phyloP scores from a whole-genome alignment of 1,284 basidiomycete species.

The Pisolithus thermaeus region DNA sequence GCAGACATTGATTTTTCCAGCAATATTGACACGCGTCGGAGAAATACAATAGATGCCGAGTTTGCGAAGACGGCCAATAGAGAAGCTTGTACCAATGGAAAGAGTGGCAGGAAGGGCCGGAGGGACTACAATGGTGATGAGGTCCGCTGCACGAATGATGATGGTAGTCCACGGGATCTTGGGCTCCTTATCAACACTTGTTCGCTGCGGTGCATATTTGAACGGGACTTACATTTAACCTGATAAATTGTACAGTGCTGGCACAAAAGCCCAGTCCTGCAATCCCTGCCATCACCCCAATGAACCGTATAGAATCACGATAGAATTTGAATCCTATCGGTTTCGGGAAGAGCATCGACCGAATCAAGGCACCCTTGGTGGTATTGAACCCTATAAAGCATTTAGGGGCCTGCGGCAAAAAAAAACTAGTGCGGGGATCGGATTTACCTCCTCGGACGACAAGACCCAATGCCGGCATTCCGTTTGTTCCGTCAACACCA shows the following conservation, averaged over 20 bases:
- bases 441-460: conserved; percentile 82
- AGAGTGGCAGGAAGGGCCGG: conserved; percentile 96
- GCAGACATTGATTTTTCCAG: conserved; percentile 95
- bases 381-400: conserved; percentile 79
- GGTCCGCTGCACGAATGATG: conserved; percentile 85
- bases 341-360: conserved; percentile 98
- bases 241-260: conserved; percentile 88
- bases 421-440: background rate
- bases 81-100: conserved; percentile 96
- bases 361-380: conserved; percentile 92
- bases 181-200: conserved; percentile 6
- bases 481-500: conserved; percentile 45
- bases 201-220: background rate
- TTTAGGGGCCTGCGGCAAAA: background rate
- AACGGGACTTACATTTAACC: conserved; percentile 68
- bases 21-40: conserved; percentile 93
- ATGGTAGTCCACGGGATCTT: conserved; percentile 92
- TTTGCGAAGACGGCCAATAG: conserved; percentile 85
- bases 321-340: conserved; percentile 98
- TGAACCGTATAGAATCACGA: conserved; percentile 96
- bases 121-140: conserved; percentile 98
- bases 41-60: conserved; percentile 95
- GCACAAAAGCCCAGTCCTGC: conserved; percentile 85
- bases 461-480: conserved; percentile 74
- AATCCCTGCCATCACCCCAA: conserved; percentile 84